phyloP scores from a whole-genome alignment of 305 asterid species.

The Fraxinus angustifolia region DNA sequence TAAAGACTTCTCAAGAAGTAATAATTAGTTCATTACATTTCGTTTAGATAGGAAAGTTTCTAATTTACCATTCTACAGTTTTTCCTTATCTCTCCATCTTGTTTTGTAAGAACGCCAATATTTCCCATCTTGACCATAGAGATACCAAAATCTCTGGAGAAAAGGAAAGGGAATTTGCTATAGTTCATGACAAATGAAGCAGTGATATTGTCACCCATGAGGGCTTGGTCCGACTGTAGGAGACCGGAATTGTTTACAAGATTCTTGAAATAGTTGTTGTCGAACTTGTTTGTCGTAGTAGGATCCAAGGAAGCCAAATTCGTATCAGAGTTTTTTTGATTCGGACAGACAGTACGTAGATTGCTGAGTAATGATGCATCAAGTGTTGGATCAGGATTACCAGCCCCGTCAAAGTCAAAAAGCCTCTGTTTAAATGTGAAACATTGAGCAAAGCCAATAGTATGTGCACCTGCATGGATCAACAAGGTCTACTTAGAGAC shows the following conservation, averaged over 20 bases:
- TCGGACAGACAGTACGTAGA: conserved; percentile 46
- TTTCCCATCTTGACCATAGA: conserved; percentile 44
- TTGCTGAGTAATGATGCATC: conserved; percentile 38
- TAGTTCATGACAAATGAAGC: conserved; percentile 47
- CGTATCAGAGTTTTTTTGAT: conserved; percentile 42
- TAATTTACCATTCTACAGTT: conserved; percentile 60
- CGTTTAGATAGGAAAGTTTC: not conserved
- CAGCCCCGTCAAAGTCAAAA: conserved; percentile 64
- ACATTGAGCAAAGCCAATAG: conserved; percentile 74
- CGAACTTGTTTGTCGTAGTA: conserved; percentile 41
- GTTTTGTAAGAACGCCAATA: conserved; percentile 35
- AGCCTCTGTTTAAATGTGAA: conserved; percentile 59
- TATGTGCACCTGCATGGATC: conserved; percentile 51
- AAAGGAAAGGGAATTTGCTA: conserved; percentile 45
- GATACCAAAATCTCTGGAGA: conserved; percentile 45
- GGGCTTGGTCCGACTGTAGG: conserved; percentile 62
- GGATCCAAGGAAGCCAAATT: conserved; percentile 55
- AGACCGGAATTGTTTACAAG: conserved; percentile 50
- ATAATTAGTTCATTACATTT: not conserved
- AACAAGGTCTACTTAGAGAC: not conserved
- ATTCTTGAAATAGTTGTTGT: conserved; percentile 41
- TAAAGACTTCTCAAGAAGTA: not conserved
- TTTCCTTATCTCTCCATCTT: conserved; percentile 58
- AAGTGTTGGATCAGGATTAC: conserved; percentile 67
- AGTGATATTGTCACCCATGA: conserved; percentile 47